Evolutionary conservation across 805 yeast genomes (phyloP).

Genomic region (Yarrowia sp.): DNA sequence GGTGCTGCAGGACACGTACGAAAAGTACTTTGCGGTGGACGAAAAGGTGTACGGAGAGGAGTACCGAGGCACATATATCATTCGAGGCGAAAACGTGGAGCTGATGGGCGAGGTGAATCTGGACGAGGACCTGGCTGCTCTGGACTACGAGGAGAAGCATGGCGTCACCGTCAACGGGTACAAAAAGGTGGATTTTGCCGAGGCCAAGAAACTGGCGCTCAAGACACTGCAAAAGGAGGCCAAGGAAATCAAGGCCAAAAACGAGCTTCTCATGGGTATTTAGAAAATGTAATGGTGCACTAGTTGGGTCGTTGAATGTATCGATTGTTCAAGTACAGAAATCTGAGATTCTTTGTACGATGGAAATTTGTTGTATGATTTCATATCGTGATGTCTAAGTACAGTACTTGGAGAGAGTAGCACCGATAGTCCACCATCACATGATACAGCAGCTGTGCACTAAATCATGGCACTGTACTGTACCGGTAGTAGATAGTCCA

Average conservation of each 20-base stretch:
- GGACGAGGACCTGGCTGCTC: conserved; percentile 61
- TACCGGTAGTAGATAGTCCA: too few species aligned
- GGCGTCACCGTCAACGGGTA: conserved; percentile 37
- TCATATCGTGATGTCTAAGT: too few species aligned
- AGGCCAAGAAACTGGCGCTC: conserved; percentile 35
- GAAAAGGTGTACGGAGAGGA: conserved; percentile 71
- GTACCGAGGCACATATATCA: conserved; percentile 80
- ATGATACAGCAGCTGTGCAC: too few species aligned
- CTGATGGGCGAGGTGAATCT: conserved; percentile 93
- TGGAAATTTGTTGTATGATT: too few species aligned
- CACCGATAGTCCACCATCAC: too few species aligned
- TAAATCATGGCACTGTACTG: too few species aligned
- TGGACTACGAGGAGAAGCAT: conserved; percentile 35
- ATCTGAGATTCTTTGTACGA: too few species aligned
- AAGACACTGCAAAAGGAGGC: conserved; percentile 12
- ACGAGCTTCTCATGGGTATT: conserved; percentile 32
- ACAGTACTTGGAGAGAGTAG: too few species aligned
- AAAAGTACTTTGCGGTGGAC: conserved; percentile 67
- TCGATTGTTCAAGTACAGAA: too few species aligned
- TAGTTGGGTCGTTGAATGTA: too few species aligned
- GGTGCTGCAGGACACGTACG: conserved; percentile 88
- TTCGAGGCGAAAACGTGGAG: conserved; percentile 95
- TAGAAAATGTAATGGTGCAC: conserved; percentile 6
- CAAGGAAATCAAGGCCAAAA: conserved; percentile 31
- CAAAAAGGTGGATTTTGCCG: conserved; percentile 31